phyloP scores from a whole-genome alignment of 75 land plant species.

The Ceratopteris richardii region DNA sequence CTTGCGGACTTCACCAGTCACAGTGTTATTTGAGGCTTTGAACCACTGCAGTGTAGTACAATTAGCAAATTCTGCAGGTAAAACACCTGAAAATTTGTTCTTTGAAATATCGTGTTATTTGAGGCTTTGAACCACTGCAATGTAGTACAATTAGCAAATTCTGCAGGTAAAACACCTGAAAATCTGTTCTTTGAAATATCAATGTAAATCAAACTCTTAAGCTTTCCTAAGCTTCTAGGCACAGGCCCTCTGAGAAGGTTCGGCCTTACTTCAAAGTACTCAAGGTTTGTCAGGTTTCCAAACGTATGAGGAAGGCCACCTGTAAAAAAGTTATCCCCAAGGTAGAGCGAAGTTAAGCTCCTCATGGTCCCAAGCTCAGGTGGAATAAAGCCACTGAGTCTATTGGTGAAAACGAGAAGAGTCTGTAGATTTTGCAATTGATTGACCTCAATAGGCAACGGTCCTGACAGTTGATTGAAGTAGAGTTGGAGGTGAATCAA shows the following conservation, averaged over 20 bases:
- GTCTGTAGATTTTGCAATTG: neutral
- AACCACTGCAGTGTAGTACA: conserved; percentile 10
- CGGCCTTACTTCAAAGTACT: conserved; percentile 2
- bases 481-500: conserved; percentile 14
- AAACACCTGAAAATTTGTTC: conserved; percentile 26
- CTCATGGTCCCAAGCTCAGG: conserved; percentile 33
- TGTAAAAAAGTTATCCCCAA: neutral
- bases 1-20: conserved; percentile 11
- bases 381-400: conserved; percentile 34
- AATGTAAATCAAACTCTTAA: conserved; percentile 11
- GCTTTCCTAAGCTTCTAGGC: conserved; percentile 17
- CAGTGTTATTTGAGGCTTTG: conserved; percentile 14
- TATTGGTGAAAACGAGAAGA: conserved; percentile 37
- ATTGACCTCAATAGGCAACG: conserved; percentile 5
- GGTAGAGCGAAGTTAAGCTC: conserved; percentile 24
- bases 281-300: conserved; percentile 11
- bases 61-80: conserved; percentile 4
- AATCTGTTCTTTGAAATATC: conserved; percentile 19
- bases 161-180: conserved; percentile 16
- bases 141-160: neutral
- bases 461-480: conserved; percentile 11
- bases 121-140: conserved; percentile 16
- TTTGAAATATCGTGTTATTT: conserved; percentile 19
- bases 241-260: conserved; percentile 6
- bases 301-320: conserved; percentile 11